Evolutionary conservation across 2,329 filamentous ascomycete genomes (phyloP), one percentile per base, ranked within the genome.

Genomic region (Myriosclerotinia curreyana): DNA sequence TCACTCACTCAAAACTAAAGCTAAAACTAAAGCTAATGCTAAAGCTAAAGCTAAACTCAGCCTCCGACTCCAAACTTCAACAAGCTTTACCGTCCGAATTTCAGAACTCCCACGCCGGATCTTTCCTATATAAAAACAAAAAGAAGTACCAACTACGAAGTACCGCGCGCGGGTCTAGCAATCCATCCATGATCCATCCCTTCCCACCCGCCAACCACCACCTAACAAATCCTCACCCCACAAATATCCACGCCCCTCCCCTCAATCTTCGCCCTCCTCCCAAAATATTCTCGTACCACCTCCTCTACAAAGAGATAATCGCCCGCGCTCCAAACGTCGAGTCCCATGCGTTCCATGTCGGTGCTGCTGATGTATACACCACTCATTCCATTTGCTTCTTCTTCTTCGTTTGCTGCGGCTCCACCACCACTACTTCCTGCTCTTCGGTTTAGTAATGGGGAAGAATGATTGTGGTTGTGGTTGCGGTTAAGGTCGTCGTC

Each of bases 241-340:
- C 89, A 92, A n/a, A 91, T 83, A 72, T 91, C 86, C 2, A 92
- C 80, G n/a, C 83, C 84, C 72, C 86, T 86, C 44, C 85, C 84
- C 73, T 90, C 84, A 25, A 91, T 83, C 68, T 81, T 80, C 12
- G 86, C 86, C 54, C 80, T 75, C 20, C 87, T 79, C 38, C 80
- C 84, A 76, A 91, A 92, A 77, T 91, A 94, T 68, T 83, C 76
- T 67, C 76, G 80, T 52, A 84, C 78, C 59, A 90, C 78, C 62
- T 87, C 86, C 67, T 78, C 78, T 20, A 91, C 82, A 72, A 93
- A 94, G 3, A 79, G 79, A n/a, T 83, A 84, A 73, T 94, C 91
- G 20, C 79, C 79, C 40, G 82, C 79, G 73, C 88, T 92, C 90
- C 90, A 95, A 0, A 87, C 81, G 70, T 95, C 91, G 25, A 95